phyloP scores from a whole-genome alignment of 2,329 filamentous ascomycete species.

The Sclerotinia minor region DNA sequence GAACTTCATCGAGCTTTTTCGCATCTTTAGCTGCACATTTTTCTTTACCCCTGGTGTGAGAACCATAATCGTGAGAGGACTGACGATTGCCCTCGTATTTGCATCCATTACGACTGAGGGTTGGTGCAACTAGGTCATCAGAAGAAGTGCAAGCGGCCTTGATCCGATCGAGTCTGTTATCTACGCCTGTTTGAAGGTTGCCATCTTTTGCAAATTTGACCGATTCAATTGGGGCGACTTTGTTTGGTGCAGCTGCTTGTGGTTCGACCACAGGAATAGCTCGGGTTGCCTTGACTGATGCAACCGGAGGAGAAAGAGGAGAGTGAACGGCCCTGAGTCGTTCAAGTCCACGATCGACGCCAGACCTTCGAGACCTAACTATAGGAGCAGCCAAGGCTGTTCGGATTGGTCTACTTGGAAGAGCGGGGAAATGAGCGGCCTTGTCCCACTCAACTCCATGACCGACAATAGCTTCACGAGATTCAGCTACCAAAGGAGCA shows the following conservation, averaged over 20 bases:
- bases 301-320: not conserved
- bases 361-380: not conserved
- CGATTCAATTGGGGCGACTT: not conserved
- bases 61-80: not conserved
- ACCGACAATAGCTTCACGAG: not conserved
- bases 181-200: no score
- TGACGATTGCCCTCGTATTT: not conserved
- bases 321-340: not conserved
- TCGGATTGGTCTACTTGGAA: not conserved
- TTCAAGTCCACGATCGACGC: not conserved
- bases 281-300: no score
- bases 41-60: not conserved
- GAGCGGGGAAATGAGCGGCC: not conserved
- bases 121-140: not conserved
- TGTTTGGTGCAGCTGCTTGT: no score
- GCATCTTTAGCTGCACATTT: not conserved
- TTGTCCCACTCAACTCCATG: not conserved
- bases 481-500: not conserved
- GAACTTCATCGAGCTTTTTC: not conserved
- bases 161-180: no score
- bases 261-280: no score
- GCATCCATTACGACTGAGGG: not conserved
- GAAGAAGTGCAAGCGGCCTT: no score
- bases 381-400: not conserved
- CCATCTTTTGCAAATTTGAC: not conserved